Conservation (phyloP, 2,329 filamentous ascomycete genomes). For the Talaromyces albobiverticillius region DNA sequence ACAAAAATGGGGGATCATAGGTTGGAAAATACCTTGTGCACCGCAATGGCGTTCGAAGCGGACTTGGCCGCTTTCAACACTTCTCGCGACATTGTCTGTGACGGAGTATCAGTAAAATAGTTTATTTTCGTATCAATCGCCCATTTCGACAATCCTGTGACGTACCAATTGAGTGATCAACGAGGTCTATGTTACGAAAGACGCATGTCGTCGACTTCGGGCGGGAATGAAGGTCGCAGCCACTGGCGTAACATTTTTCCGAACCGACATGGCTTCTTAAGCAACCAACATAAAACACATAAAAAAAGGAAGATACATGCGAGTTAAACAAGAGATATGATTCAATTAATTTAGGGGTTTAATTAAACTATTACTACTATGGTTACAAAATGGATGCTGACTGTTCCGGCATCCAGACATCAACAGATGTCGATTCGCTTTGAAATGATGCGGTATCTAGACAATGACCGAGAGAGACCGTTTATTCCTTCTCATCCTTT, state of each 20-base stretch:
- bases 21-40: constrained; percentile 31
- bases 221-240: constrained; percentile 1
- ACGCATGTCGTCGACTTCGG: constrained; percentile 6
- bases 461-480: not conserved
- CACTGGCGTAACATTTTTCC: constrained; percentile 12
- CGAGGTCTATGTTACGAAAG: constrained; percentile 1
- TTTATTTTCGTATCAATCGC: not conserved
- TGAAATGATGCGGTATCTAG: not conserved
- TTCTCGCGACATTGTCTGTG: constrained; percentile 33
- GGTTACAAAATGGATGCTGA: not conserved
- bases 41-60: constrained; percentile 34
- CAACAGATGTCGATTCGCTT: too few relatives aligned
- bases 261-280: not conserved
- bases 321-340: not conserved
- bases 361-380: not conserved
- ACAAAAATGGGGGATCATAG: not conserved
- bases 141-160: not conserved
- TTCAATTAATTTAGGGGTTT: not conserved
- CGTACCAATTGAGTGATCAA: constrained; percentile 3
- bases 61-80: constrained; percentile 38
- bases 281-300: too few relatives aligned
- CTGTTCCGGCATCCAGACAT: not conserved
- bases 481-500: constrained; percentile 6
- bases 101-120: not conserved
- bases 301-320: not conserved